Percentiles rank a stretch among this genome's conserved stretches.
Evolutionary conservation across 345 rosid species (phyloP).

Genomic region (Sonneratia alba): DNA sequence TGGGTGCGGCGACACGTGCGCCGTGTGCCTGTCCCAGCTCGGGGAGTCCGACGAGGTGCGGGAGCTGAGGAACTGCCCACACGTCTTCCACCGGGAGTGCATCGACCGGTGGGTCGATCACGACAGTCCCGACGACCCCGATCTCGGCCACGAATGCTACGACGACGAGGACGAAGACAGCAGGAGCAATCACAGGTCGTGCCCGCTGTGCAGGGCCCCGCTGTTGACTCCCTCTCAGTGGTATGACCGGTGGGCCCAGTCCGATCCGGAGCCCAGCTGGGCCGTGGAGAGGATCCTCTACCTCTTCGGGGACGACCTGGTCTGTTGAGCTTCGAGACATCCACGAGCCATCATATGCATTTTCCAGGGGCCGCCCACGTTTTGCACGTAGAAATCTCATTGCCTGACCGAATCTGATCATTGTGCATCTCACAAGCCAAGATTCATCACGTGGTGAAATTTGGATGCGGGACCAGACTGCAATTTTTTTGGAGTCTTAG

Average conservation of each 20-base stretch:
- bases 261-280: conserved; percentile 82
- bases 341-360: not conserved
- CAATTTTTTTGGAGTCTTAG: too few relatives aligned
- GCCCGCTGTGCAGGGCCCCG: conserved; percentile 91
- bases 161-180: too few relatives aligned
- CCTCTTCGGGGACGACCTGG: conserved; percentile 83
- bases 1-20: conserved; percentile 51
- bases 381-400: too few relatives aligned
- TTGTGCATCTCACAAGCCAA: too few relatives aligned
- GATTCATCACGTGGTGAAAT: too few relatives aligned
- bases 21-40: conserved; percentile 62
- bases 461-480: too few relatives aligned
- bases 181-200: conserved; percentile 36
- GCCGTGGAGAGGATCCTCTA: conserved; percentile 80
- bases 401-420: too few relatives aligned
- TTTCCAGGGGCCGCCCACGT: too few relatives aligned
- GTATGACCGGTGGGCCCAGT: conserved; percentile 24
- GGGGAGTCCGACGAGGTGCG: conserved; percentile 51
- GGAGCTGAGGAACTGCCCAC: conserved; percentile 77
- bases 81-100: conserved; percentile 83
- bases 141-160: too few relatives aligned
- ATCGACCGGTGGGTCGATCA: conserved; percentile 79
- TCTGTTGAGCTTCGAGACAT: not conserved
- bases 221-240: conserved; percentile 36
- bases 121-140: conserved; percentile 20